Evolutionary conservation across 1,284 basidiomycete species (phyloP), one percentile per base, ranked within the genome.

Genomic region (Jaminaea rosea): DNA sequence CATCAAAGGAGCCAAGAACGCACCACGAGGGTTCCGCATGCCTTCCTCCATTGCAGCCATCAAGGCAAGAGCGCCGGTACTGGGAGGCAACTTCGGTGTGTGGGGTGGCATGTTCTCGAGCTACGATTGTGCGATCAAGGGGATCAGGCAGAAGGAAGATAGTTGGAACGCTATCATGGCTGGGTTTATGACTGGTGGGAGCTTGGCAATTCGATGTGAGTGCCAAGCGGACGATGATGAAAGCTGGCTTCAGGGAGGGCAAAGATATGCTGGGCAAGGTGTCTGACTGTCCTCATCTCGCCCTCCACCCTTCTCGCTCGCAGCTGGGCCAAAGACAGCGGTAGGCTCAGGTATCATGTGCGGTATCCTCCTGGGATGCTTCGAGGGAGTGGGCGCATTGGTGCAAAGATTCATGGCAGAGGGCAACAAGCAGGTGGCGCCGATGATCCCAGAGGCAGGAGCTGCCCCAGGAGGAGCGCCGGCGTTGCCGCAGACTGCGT

Each of bases 151-250:
- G 79, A 98, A 98, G 76, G 94, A 99, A 77, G 94, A 99, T 76
- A 88, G 92, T 47, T 98, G 92, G 91, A 99, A 99, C 75, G 91
- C 91, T 37, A 97, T 99, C 72, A 87, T 94, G 52, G 90, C 93
- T 44, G 93, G 94, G 39, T 98, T 98, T 79, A 82, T 94, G 82
- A 97, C 93, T 26, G 94, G 94, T 77, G 93, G 93, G 52, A 93
- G 88, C 74, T 77, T 99, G 48, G 94, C 94, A 49, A 83, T 88
- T 58, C 83, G 93, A 77, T 87, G 92, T 94, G 76, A 78, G 88
- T 36, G 9, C 13, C 37, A 41, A 6, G 37, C 9, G 9, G 15
- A 6, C 37, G 37, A 9, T n/a, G 37, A n/a, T 41, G 37, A n/a
- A 41, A 13, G 37, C 37, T 8, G 29, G 29, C 29, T 7, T 7